These are phyloP conservation scores for Clonostachys byssicola DNA, from an alignment of 2,329 filamentous ascomycete genomes.

Conservation along the genomic window DNA sequence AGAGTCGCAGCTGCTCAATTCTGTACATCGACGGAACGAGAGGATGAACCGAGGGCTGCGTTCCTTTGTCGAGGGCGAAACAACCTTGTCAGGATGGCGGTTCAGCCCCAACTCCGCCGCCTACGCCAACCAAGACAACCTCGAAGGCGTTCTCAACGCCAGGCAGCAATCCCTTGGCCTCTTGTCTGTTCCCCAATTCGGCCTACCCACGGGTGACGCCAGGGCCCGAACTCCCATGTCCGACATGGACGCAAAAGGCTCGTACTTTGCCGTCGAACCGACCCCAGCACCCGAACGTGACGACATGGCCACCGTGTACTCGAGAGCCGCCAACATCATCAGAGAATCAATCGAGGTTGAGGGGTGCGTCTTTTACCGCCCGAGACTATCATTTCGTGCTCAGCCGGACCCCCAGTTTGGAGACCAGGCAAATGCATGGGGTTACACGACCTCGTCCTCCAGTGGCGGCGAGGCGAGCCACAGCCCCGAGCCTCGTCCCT, in stretches of 20 bases:
- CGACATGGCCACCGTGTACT: slow-evolving; percentile 20
- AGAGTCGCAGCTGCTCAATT: slow-evolving; percentile 17
- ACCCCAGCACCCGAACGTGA: neutral
- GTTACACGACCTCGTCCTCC: neutral
- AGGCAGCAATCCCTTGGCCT: neutral
- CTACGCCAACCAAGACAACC: neutral
- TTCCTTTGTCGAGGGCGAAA: slow-evolving; percentile 25
- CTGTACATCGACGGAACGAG: slow-evolving; percentile 19
- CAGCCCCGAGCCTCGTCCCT: neutral
- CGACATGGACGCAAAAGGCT: neutral
- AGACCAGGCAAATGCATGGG: neutral
- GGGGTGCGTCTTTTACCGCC: slow-evolving; percentile 24
- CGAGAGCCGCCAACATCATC: slow-evolving; percentile 37
- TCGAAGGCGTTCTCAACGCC: neutral
- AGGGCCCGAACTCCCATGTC: neutral
- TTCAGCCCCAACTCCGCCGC: neutral
- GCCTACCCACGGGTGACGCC: neutral
- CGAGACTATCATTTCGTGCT: neutral
- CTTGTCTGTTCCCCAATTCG: too few species aligned
- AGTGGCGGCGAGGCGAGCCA: slow-evolving; percentile 9
- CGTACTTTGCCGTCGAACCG: neutral
- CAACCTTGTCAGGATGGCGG: slow-evolving; percentile 17
- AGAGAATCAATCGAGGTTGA: slow-evolving; percentile 32
- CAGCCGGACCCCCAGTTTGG: neutral
- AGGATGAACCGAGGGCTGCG: slow-evolving; percentile 29